Base-by-base conservation (phyloP, 305 asterid species). In the Solanum hybrid region DNA sequence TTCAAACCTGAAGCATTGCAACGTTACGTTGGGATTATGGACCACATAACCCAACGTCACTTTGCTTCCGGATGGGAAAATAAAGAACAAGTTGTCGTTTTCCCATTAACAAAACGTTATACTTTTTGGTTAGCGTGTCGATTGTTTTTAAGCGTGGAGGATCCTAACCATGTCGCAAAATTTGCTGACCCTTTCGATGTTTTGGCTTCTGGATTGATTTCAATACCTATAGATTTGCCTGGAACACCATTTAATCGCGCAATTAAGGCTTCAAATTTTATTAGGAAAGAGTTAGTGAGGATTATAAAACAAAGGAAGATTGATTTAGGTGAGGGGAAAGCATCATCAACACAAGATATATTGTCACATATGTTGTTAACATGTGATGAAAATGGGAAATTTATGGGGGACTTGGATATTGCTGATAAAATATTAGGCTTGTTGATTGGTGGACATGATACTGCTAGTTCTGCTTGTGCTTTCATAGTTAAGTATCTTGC, bases 401-500 rank as follows among this genome's bases (percentile, higher is more conserved):
- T 94, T 89, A 95, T 95, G 99, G 41, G 36, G 4, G 98, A 96
- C 78, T 24, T 91, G 85, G 97, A 95, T 77, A 77, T 77, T 77
- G 83, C 83, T 33, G 83, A 77, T 77, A 77, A 77, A 33, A 77
- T 77, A 32, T 79, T 96, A 22, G 99, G 99, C 2, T 36, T 96
- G 89, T 92, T 96, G 7, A 83, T 96, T 31, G 99, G 98, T 2
- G 99, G 99, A 6, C 99, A 96, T 79, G 99, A 96, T 31, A 96
- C 99, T 2, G 96, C 98, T 2, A 96, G 98, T 92, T 95, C 98
- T 34, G 97, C 98, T 11, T 96, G 98, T 89, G 80, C 98, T 27
- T 96, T 95, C 29, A 51, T 96, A 5, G 98, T 95, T 32, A 96
- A 96, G 90, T 96, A 90, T 91, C 95, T 96, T 8, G 98, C 97